Evolutionary conservation across 2,329 filamentous ascomycete genomes (phyloP), one percentile per base, ranked within the genome.

Genomic region (Cladosporium sp.): DNA sequence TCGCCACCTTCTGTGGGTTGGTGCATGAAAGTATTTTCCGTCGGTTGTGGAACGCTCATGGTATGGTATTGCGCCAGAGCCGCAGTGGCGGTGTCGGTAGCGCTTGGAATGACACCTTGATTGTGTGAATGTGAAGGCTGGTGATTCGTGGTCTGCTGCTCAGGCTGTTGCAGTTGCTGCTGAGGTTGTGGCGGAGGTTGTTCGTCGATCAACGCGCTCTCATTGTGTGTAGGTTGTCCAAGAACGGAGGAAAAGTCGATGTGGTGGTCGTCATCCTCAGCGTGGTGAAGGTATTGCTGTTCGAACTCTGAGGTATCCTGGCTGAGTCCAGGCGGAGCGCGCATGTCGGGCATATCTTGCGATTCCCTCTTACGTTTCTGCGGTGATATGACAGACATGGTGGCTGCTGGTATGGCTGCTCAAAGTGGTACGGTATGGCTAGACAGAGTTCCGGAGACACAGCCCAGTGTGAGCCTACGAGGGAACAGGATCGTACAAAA

Each of bases 51-150:
- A 23, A 85, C 82, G 16, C 81, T 85, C 83, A 86, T 86, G 66
- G 81, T 81, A 67, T 82, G 80, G 72, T 84, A 85, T 65, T 77
- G 74, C 18, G 80, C 79, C 67, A 83, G 76, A 6, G 82, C 82
- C 16, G 87, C 87, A 23, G 85, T 86, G 59, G 87, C 87, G 49
- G 87, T 89, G 57, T 88, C 87, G 69, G 79, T 82, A 14, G 81
- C 81, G 68, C 76, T 82, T 40, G 80, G 78, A 74, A 75, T 82
- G 70, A 21, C 26, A 35, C 60, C 49, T 26, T 63, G 60, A 5
- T 8, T 63, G 18, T 69, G 65, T 26, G 63, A 49, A 49, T 68
- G 65, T 28, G 60, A 65, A 23, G 61, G 52, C 57, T 65, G 61
- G 44, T 68, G 65, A 52, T 64, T 63, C 11, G 69, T 28, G 29